Conservation (phyloP, 169 alveolate genomes). For the Eimeria maxima region DNA sequence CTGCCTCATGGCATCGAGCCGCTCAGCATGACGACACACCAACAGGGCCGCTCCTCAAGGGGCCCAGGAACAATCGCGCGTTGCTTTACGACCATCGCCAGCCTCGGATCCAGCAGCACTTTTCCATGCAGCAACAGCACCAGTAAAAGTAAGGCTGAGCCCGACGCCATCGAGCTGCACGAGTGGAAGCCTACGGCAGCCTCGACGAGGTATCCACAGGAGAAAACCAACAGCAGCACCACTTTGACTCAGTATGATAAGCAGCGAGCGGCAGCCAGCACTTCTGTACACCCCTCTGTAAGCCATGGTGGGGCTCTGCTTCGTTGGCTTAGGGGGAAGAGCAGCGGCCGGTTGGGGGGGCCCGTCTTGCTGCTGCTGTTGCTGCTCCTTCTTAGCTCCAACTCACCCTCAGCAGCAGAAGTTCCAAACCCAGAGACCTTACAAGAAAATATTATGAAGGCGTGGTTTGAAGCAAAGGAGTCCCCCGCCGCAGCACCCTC, state of each 20-base stretch:
- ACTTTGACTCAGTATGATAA: neutral
- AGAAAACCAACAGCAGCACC: neutral
- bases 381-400: neutral
- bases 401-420: conserved; percentile 18
- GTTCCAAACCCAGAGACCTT: neutral
- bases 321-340: conserved; percentile 20
- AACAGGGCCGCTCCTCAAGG: conserved; percentile 58
- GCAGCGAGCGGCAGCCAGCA: neutral
- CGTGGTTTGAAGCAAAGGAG: neutral
- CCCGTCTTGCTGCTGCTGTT: conserved; percentile 28
- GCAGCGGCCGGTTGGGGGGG: conserved; percentile 3
- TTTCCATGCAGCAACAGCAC: neutral
- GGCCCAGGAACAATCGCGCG: conserved; percentile 46
- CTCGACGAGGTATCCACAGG: neutral
- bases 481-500: neutral
- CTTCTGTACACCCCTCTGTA: neutral
- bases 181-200: neutral
- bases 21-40: conserved; percentile 50
- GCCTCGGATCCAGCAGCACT: conserved; percentile 22
- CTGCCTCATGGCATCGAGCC: conserved; percentile 31
- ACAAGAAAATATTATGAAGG: neutral
- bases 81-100: neutral
- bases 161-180: conserved; percentile 51
- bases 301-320: conserved; percentile 6
- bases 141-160: conserved; percentile 23